Conservation (phyloP, 805 yeast genomes). For the Lipomyces lipofer region DNA sequence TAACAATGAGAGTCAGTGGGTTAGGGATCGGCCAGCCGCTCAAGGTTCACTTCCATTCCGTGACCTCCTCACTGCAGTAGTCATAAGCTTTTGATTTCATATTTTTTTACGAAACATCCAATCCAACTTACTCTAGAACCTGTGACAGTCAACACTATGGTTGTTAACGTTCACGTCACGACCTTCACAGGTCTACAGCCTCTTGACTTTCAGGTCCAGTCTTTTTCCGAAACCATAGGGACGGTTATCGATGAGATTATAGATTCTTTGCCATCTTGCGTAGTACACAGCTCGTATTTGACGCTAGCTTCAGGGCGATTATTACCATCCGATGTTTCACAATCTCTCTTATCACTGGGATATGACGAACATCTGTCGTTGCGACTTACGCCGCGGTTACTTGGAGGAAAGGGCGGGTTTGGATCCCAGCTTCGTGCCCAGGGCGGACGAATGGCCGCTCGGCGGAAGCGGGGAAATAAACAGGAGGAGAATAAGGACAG, state of each 20-base stretch:
- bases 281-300: conserved; percentile 8
- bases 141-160: too few species aligned
- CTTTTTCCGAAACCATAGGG: not conserved
- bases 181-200: conserved; percentile 4
- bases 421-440: conserved; percentile 47
- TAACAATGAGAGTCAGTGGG: too few species aligned
- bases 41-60: too few species aligned
- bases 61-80: too few species aligned
- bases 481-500: conserved; percentile 38
- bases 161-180: conserved; percentile 7
- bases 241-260: not conserved
- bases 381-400: conserved; percentile 14
- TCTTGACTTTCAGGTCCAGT: not conserved
- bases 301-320: conserved; percentile 10
- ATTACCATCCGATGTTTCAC: not conserved
- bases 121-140: too few species aligned
- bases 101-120: too few species aligned
- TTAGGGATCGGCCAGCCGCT: too few species aligned
- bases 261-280: conserved; percentile 3
- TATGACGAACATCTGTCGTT: not conserved
- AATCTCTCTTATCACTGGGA: not conserved
- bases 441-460: conserved; percentile 44
- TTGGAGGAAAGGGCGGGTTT: conserved; percentile 57
- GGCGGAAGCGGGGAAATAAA: conserved; percentile 31
- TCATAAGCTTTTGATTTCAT: too few species aligned